Base-by-base conservation (phyloP, 1,139 yeast species). In the Yarrowia galli region DNA sequence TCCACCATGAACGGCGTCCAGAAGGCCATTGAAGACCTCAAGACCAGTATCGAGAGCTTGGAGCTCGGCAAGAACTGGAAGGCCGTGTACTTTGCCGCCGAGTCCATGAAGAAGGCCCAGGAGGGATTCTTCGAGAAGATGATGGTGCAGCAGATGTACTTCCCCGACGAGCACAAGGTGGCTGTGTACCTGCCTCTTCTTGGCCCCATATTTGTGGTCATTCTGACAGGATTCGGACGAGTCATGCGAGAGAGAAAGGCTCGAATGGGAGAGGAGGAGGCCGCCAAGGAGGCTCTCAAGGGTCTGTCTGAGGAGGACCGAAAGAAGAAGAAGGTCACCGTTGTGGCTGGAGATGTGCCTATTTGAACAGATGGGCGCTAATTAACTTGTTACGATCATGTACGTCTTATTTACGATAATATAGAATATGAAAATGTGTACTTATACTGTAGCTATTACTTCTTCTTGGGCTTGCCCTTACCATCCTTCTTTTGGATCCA, bases 71-170 rank as follows among this genome's bases (percentile, higher is more conserved):
- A 80, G 63, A 54, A 58, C 48, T 87, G 86, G 79, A 77, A 77
- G 25, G 70, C 70, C 7, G 87, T 93, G 0, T 82, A 88, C 71
- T 72, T 79, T 1, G 76, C 79, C 25, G 87, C 97, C 0, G 85
- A 88, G 16, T 87, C 95, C 9, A 81, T 85, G 38, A 76, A 80
- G 51, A 77, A 80, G 43, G 87, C 96, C 0, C 90, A 92, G 73
- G 80, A 81, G 48, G 98, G 98, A 0, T 93, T 95, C 74, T 95
- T 93, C 76, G 97, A 93, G 72, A 90, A 91, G 73, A 93, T 89
- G 77, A 93, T 95, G 97, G 95, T 93, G 10, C 97, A 92, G 74
- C 98, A 93, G 75, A 91, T 90, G 64, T 92, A 90, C 74, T 92
- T 93, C 81, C 98, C 98, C 0, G 93, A 91, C 72, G 98, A 93